phyloP scores from a whole-genome alignment of 768 basidiomycete genomes.

The Hemileccinum impolitum region DNA sequence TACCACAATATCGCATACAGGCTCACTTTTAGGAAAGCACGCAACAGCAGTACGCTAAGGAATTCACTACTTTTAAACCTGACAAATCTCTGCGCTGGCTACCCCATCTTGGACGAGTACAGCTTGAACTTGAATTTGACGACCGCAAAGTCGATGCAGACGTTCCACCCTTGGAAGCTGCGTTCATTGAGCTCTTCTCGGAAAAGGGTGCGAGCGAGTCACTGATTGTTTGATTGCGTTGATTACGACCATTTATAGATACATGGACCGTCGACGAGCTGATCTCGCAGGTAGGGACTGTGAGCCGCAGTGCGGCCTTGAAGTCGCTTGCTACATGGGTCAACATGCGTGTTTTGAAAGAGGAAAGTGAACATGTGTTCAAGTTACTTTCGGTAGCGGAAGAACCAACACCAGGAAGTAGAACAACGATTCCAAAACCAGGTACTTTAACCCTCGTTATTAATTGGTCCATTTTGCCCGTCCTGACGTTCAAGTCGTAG shows the following conservation, averaged over 20 bases:
- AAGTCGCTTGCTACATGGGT: conserved; percentile 84
- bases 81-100: conserved; percentile 91
- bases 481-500: conserved; percentile 5
- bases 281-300: conserved; percentile 55
- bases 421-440: conserved; percentile 18
- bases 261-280: conserved; percentile 73
- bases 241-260: conserved; percentile 36
- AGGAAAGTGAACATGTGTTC: conserved; percentile 58
- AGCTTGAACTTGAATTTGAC: conserved; percentile 74
- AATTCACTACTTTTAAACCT: conserved; percentile 83
- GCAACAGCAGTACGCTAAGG: conserved; percentile 71
- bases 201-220: conserved; percentile 47
- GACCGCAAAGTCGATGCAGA: conserved; percentile 76
- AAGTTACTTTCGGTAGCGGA: conserved; percentile 62
- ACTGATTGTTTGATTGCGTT: not conserved
- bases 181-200: conserved; percentile 83
- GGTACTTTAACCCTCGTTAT: conserved; percentile 15
- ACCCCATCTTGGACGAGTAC: conserved; percentile 82
- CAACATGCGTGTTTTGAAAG: conserved; percentile 76
- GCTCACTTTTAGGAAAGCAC: conserved; percentile 41
- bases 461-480: not conserved
- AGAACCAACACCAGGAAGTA: conserved; percentile 33
- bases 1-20: not conserved
- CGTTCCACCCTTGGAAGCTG: conserved; percentile 86
- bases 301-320: conserved; percentile 61